A percentile compares a stretch with the other conserved stretches of the same genome.
These are phyloP conservation scores for Rhododendron williamsianum DNA, from an alignment of 148 eudicot genomes.

Conservation along the genomic window DNA sequence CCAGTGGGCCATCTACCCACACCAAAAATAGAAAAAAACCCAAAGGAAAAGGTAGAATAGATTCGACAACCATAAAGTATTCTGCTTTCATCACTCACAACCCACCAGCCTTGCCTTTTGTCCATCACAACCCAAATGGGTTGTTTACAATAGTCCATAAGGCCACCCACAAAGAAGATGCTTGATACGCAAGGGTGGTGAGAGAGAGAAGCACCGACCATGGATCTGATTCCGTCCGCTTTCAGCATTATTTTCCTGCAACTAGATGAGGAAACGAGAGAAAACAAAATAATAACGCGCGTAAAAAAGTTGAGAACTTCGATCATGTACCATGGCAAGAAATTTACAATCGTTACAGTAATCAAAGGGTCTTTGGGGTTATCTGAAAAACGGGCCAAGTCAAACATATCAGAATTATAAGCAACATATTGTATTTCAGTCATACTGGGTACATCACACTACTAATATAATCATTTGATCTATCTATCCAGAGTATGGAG, in stretches of 20 bases:
- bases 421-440: neutral
- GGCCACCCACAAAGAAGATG: neutral
- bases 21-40: neutral
- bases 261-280: neutral
- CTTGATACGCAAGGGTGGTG: neutral
- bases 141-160: neutral
- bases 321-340: neutral
- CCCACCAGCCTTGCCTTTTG: neutral
- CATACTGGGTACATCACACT: neutral
- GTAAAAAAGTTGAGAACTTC: neutral
- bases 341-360: neutral
- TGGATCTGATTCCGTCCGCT: neutral
- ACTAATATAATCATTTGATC: neutral
- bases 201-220: neutral
- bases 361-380: neutral
- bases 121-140: neutral
- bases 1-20: neutral
- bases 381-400: neutral
- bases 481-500: neutral
- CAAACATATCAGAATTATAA: neutral
- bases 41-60: neutral
- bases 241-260: neutral
- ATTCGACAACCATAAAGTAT: neutral
- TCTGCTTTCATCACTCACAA: neutral
- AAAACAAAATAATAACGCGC: neutral